Base-by-base conservation (phyloP, 495 filamentous ascomycete species). In the Clohesyomyces aquaticus region DNA sequence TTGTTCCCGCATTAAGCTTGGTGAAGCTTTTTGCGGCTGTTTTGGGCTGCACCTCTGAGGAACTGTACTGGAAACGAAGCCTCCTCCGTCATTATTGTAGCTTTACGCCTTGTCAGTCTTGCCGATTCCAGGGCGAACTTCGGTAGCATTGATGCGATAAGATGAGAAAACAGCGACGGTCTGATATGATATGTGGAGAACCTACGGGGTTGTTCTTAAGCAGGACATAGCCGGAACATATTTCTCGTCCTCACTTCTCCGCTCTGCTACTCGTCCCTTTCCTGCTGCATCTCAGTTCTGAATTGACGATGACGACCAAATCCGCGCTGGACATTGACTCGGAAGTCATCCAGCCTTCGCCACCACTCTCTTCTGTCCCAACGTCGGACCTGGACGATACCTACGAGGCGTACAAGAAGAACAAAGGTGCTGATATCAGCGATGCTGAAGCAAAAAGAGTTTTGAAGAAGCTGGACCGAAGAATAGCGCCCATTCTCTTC, bases 401-500 rank as follows among this genome's bases (percentile, higher is more conserved):
- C 27, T 82, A 82, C 60, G 72, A 75, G 25, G 69, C 77, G 2
- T 82, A 80, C 71, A 75, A 74, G 66, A 67, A 71, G 57, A 54
- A 58, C 70, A 25, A 56, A 66, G 41, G 56, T 18, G 9, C 59
- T 16, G 65, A 53, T 27, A 47, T 83, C 52, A 77, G 80, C 43
- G 70, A 75, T 6, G 63, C 71, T 16, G 81, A 85, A 63, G 79
- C 77, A 8, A 80, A 78, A 42, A 72, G 66, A 38, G 79, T 86
- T 0, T 65, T 86, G 14, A 72, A 81, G 19, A 83, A 80, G 68
- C 84, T 86, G 55, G 85, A 87, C 63, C 54, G 74, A 16, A 75
- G 78, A 14, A 70, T 87, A 51, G 73, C 86, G 27, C 83, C 85
- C 0, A 68, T 86, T 23, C 71, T 88, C 1, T 81, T 83, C 58